Conservation (phyloP, 495 filamentous ascomycete species). For the Daldinia vernicosa region DNA sequence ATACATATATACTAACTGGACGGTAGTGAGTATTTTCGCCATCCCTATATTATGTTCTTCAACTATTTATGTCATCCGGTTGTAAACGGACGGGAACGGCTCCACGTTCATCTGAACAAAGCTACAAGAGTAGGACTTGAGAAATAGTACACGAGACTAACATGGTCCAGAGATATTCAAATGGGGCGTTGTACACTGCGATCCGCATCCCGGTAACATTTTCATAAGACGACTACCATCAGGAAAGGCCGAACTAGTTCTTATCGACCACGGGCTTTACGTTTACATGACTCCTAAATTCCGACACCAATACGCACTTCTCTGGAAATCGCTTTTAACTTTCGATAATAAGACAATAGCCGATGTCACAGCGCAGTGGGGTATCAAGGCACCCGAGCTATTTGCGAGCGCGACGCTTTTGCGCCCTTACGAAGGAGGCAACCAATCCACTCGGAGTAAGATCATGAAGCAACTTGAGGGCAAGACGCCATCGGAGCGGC, state of each 20-base stretch:
- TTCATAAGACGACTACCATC: conserved; percentile 86
- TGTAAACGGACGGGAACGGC: neutral
- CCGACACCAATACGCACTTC: conserved; percentile 85
- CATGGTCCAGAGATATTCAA: conserved; percentile 80
- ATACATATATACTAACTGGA: conserved; percentile 19
- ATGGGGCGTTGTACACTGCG: conserved; percentile 92
- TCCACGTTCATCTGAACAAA: neutral
- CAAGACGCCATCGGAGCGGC: conserved; percentile 69
- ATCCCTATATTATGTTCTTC: neutral
- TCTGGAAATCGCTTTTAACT: conserved; percentile 93
- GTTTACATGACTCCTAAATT: conserved; percentile 87
- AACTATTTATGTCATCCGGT: neutral
- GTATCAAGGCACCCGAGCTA: conserved; percentile 85
- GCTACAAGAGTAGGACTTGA: neutral
- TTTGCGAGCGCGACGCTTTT: conserved; percentile 91
- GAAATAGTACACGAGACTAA: conserved; percentile 5
- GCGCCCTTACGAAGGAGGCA: conserved; percentile 88
- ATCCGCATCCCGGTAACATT: conserved; percentile 97
- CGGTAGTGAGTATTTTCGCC: conserved; percentile 17
- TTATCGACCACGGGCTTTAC: conserved; percentile 97
- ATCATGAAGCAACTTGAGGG: conserved; percentile 62
- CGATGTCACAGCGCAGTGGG: conserved; percentile 78
- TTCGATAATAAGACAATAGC: conserved; percentile 86
- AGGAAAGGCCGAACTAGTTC: conserved; percentile 85
- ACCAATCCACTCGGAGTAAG: conserved; percentile 66